phyloP scores from a whole-genome alignment of 78 protist species.

The Dictyostelium firmibasis region DNA sequence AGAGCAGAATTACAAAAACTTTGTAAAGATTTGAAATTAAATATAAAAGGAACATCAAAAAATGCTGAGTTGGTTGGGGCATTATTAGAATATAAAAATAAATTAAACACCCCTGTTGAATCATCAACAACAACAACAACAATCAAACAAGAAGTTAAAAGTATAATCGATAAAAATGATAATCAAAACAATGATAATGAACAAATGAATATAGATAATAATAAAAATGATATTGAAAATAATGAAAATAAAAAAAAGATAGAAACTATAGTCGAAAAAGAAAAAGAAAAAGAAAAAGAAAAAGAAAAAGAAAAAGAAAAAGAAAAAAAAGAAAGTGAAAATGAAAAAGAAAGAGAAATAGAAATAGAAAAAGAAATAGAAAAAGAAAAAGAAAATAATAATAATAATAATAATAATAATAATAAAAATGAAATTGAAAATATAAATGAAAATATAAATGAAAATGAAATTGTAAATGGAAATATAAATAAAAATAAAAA shows the following conservation, averaged over 20 bases:
- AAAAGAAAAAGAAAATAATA: too few species aligned
- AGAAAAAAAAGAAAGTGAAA: neutral
- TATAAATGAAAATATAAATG: neutral
- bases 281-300: conserved; percentile 6
- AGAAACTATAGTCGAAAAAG: neutral
- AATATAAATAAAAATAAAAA: neutral
- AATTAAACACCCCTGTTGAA: neutral
- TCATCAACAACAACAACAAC: neutral
- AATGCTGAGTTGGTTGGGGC: conserved; percentile 33
- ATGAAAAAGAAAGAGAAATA: neutral
- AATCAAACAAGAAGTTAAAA: neutral
- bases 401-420: neutral
- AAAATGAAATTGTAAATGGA: neutral
- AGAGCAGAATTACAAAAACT: conserved; percentile 46
- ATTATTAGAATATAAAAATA: conserved; percentile 23
- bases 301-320: neutral
- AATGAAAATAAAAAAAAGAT: neutral
- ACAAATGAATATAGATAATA: neutral
- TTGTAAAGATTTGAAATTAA: conserved; percentile 49
- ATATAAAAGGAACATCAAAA: conserved; percentile 56
- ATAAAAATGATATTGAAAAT: neutral
- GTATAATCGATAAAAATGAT: neutral
- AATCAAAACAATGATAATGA: neutral
- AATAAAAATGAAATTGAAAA: neutral
- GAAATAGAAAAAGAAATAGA: neutral